phyloP scores from a whole-genome alignment of 176 grass and related monocot genomes.

The Melocanna baccifera region DNA sequence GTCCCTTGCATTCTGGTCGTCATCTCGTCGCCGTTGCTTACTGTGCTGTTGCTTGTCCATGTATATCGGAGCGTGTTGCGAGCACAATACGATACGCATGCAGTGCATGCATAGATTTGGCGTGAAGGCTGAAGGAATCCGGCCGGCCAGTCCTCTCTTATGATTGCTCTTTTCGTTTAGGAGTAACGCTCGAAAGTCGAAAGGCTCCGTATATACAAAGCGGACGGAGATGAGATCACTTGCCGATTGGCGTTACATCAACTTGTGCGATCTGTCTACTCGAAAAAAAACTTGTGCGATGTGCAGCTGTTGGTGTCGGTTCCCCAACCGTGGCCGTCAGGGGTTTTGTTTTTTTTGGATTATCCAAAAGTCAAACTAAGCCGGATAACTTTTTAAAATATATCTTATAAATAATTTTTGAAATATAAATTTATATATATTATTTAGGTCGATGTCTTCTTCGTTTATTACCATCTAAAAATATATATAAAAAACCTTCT shows the following conservation, averaged over 20 bases:
- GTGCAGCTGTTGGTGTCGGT: neutral
- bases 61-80: neutral
- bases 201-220: neutral
- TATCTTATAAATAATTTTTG: no score
- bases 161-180: neutral
- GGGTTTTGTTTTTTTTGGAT: no score
- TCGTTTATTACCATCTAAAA: no score
- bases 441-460: no score
- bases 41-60: neutral
- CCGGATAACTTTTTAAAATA: no score
- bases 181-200: neutral
- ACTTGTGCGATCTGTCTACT: slow-evolving; percentile 26
- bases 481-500: no score
- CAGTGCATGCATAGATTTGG: neutral
- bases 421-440: no score
- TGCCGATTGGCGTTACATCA: neutral
- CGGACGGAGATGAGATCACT: neutral
- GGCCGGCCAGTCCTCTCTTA: neutral
- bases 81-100: neutral
- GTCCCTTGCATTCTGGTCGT: neutral
- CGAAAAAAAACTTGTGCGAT: slow-evolving; percentile 26
- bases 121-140: neutral
- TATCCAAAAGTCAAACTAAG: no score
- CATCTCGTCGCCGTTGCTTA: neutral
- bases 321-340: neutral